phyloP scores from a whole-genome alignment of 805 yeast genomes.

The Yarrowia sp. region DNA sequence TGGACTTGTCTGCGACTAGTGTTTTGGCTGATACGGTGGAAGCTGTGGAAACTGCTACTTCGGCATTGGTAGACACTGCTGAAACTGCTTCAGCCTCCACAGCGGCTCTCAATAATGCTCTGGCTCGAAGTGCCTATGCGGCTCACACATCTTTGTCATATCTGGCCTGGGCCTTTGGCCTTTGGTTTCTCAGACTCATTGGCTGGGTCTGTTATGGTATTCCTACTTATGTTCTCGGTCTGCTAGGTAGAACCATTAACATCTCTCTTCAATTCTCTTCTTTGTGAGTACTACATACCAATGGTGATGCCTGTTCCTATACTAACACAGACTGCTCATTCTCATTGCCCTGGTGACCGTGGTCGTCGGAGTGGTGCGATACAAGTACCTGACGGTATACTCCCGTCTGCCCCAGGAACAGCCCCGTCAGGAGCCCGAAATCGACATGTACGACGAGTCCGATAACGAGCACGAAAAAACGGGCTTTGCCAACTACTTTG shows the following conservation, averaged over 20 bases:
- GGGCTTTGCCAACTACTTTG: slow-evolving; percentile 64
- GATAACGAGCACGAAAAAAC: slow-evolving; percentile 42
- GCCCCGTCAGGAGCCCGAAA: slow-evolving; percentile 43
- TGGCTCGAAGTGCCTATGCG: slow-evolving; percentile 8
- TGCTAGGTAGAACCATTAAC: slow-evolving; percentile 47
- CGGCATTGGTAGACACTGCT: not conserved
- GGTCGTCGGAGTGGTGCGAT: slow-evolving; percentile 52
- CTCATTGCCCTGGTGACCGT: slow-evolving; percentile 37
- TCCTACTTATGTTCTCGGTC: slow-evolving; percentile 33
- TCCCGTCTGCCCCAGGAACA: slow-evolving; percentile 52
- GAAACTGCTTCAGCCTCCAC: not conserved
- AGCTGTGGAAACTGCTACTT: not conserved
- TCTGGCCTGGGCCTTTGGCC: slow-evolving; percentile 19
- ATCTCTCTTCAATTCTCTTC: slow-evolving; percentile 53
- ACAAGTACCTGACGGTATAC: slow-evolving; percentile 60
- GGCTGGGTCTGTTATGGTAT: slow-evolving; percentile 31
- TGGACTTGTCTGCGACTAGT: not conserved
- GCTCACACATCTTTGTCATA: slow-evolving; percentile 9
- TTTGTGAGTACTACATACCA: not conserved
- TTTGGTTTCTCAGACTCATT: slow-evolving; percentile 17
- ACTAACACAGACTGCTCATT: slow-evolving; percentile 28
- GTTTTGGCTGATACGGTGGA: not conserved
- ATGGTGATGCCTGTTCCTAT: not conserved
- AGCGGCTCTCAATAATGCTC: not conserved
- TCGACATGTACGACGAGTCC: slow-evolving; percentile 47